These are phyloP conservation scores for Globisporangium perplexum DNA, from an alignment of 352 stramenopile species.

Conservation along the genomic window DNA sequence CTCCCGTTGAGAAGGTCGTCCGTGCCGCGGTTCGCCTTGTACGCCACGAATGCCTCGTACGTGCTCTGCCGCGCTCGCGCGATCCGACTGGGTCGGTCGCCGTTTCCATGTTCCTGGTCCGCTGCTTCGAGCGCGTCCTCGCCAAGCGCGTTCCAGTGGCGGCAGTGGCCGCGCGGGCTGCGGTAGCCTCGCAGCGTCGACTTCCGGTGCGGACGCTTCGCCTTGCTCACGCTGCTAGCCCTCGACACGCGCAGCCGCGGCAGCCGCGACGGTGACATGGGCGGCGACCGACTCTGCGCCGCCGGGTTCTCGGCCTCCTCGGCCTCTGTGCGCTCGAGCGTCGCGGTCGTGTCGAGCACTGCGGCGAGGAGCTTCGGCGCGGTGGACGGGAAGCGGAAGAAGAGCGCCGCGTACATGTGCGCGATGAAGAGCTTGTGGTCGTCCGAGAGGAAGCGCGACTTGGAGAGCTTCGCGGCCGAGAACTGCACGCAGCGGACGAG, in stretches of 20 bases:
- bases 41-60: conserved; percentile 40
- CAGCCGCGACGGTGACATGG: conserved; percentile 7
- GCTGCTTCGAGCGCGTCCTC: not conserved
- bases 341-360: conserved; percentile 46
- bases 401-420: conserved; percentile 62
- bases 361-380: conserved; percentile 40
- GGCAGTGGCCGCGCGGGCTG: conserved; percentile 42
- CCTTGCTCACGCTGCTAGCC: not conserved
- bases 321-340: conserved; percentile 26
- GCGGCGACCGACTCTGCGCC: not conserved
- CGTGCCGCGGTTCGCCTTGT: conserved; percentile 40
- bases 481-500: conserved; percentile 53
- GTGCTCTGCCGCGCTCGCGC: conserved; percentile 41
- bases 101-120: not conserved
- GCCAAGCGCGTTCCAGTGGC: conserved; percentile 52
- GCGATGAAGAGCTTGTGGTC: conserved; percentile 70
- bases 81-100: conserved; percentile 9
- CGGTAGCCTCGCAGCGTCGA: conserved; percentile 26
- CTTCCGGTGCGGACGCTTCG: conserved; percentile 8
- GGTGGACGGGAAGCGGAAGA: conserved; percentile 62
- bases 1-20: conserved; percentile 20
- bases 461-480: conserved; percentile 55
- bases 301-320: not conserved
- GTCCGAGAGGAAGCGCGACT: conserved; percentile 58
- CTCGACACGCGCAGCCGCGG: not conserved